Base-by-base conservation (phyloP, 805 yeast genomes). In the Myxozyma kluyveri region DNA sequence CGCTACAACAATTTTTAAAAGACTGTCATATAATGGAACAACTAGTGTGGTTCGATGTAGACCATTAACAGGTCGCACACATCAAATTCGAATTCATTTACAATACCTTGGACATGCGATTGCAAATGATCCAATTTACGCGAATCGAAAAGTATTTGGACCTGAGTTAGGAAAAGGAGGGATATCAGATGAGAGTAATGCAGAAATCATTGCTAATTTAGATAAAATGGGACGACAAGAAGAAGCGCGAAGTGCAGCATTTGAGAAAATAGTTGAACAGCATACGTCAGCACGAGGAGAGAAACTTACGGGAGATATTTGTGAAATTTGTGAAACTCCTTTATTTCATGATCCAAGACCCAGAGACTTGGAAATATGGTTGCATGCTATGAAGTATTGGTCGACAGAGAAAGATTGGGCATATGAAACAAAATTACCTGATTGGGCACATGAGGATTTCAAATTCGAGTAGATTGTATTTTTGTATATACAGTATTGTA, bases 51-150 rank as follows among this genome's bases (percentile, higher is more conserved):
- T 93, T 2, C 75, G 81, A 54, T 91, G 98, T 68, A 77, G 74
- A 59, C 99, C 99, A 1, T 70, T 78, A 17, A 91, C 99, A 0
- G 99, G 99, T 0, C 75, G 99, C 64, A 88, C 97, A 0, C 99
- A 91, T 67, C 99, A 91, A 66, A 89, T 93, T 45, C 74, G 99
- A 54, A 96, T 93, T 0, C 99, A 93, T 71, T 70, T 93, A 50
- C 96, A 90, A 68, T 84, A 75, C 59, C 61, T 93, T n/a, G 97
- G 97, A 0, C 78, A 74, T 64, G 96, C 98, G 0, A 91, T 91
- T 42, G 88, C 86, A 2, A 90, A 91, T 65, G 99, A 91, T 67
- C 97, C 97, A 0, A 75, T 90, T 0, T 91, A 89, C 64, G 84
- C 96, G 1, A 87, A 86, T 61, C 78, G 76, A 14, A 67, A 69